A percentile compares a stretch with the other conserved stretches of the same genome.
Evolutionary conservation across 1,284 basidiomycete genomes (phyloP).

Genomic region (Cutaneotrichosporon arboriforme): DNA sequence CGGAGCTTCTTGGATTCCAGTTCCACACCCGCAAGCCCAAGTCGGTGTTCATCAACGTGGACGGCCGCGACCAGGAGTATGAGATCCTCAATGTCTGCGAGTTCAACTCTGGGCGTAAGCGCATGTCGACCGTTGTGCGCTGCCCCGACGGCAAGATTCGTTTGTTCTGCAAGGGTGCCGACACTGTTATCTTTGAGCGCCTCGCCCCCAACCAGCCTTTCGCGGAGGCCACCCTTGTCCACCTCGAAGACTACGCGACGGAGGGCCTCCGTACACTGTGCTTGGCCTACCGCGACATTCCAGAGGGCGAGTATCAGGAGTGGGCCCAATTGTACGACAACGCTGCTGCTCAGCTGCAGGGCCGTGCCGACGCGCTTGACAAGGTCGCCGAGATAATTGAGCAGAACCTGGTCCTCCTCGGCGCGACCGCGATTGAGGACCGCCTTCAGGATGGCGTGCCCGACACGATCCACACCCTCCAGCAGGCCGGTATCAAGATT

Average conservation of each 20-base stretch:
- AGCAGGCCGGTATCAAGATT: constrained; percentile 97
- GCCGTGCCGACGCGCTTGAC: constrained; percentile 88
- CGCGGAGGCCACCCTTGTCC: constrained; percentile 77
- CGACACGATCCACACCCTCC: constrained; percentile 94
- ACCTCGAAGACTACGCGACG: constrained; percentile 96
- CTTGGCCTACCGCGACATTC: constrained; percentile 84
- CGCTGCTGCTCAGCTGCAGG: constrained; percentile 87
- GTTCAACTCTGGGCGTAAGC: constrained; percentile 95
- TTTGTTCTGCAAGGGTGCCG: constrained; percentile 94
- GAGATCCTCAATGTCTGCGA: constrained; percentile 96
- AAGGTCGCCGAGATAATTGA: constrained; percentile 93
- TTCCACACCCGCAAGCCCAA: constrained; percentile 95
- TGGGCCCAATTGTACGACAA: constrained; percentile 85
- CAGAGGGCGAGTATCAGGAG: constrained; percentile 81
- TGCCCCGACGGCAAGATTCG: constrained; percentile 86
- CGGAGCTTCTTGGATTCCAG: constrained; percentile 84
- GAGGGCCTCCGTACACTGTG: constrained; percentile 97
- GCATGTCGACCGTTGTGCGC: constrained; percentile 93
- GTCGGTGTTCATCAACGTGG: constrained; percentile 81
- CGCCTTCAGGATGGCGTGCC: constrained; percentile 98
- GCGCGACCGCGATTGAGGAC: constrained; percentile 97
- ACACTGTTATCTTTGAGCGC: constrained; percentile 91
- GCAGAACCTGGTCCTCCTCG: constrained; percentile 83
- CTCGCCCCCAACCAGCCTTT: constrained; percentile 71
- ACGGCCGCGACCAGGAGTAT: constrained; percentile 70